Evolutionary conservation across 2,329 filamentous ascomycete genomes (phyloP), one percentile per base, ranked within the genome.

Genomic region (Setomelanomma holmii): DNA sequence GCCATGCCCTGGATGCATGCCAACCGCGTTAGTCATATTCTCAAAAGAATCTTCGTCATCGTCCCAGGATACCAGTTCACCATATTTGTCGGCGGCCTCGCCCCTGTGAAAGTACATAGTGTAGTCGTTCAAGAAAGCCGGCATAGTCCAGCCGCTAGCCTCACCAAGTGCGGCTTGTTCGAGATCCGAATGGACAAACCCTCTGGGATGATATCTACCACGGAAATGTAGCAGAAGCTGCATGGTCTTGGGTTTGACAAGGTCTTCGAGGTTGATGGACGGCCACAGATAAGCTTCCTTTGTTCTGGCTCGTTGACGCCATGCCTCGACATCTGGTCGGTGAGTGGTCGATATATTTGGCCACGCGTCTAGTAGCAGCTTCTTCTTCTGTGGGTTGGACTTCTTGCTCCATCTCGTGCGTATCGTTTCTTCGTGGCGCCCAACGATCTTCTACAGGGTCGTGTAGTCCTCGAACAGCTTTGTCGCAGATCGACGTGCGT

Each of bases 331-430:
- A 51, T 87, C 84, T 0, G 84, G 82, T 0, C 82, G 80, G 63
- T 86, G 83, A 0, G 46, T 55, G 1, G 58, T 38, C 0, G 82
- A 61, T 76, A 87, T 85, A 17, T 71, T 67, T 0, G 82, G 82
- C 82, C 82, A 85, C 0, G 73, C 76, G 8, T 71, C 60, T 1
- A 81, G 62, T 2, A 87, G 66, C 3, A 84, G 70, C 3, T 76
- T 72, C 8, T 74, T 70, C 14, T 79, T 73, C 63, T 85, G 79
- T 12, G 69, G 42, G 10, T 72, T 74, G 1, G 74, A 78, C 68
- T 84, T 85, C 60, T 85, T 85, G 2, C 60, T 53, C 84, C 83
- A 87, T 34, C 83, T 76, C 55, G 78, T 83, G 43, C 78, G 78
- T 10, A 86, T 79, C 0, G 75, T 79, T 1, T 66, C 67, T 60